phyloP scores from a whole-genome alignment of 2,329 filamentous ascomycete species.

The Hymenoscyphus infarciens region DNA sequence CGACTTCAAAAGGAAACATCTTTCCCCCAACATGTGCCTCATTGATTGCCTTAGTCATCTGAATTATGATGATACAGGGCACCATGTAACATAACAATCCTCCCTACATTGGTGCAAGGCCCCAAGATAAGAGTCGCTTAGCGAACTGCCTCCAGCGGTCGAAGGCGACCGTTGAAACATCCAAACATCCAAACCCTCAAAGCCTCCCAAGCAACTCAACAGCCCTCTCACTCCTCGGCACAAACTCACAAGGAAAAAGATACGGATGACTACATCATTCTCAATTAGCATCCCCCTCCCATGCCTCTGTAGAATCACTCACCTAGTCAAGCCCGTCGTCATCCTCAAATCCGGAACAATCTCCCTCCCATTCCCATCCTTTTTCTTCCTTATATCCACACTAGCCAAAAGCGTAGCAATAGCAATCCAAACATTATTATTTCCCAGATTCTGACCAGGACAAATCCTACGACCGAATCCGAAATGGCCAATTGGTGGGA shows the following conservation, averaged over 20 bases:
- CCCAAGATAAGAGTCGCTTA: too few relatives aligned
- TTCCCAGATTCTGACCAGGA: neutral
- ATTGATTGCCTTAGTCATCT: too few relatives aligned
- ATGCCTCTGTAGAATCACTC: neutral
- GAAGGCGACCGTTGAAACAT: neutral
- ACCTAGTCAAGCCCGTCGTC: neutral
- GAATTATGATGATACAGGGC: too few relatives aligned
- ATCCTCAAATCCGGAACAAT: neutral
- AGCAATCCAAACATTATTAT: neutral
- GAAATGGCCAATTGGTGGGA: neutral
- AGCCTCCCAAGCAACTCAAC: neutral
- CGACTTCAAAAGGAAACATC: too few relatives aligned
- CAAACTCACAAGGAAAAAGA: neutral
- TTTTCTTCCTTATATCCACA: neutral
- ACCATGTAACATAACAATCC: too few relatives aligned
- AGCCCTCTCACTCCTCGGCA: neutral
- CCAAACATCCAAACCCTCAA: neutral
- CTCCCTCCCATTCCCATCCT: neutral
- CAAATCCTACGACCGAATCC: conserved; percentile 3
- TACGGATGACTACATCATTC: neutral
- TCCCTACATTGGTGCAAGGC: too few relatives aligned
- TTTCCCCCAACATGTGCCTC: too few relatives aligned
- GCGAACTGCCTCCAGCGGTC: too few relatives aligned
- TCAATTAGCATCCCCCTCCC: neutral
- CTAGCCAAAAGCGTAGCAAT: neutral